Conservation (phyloP, 768 basidiomycete genomes). For the Pulveroboletus frians region DNA sequence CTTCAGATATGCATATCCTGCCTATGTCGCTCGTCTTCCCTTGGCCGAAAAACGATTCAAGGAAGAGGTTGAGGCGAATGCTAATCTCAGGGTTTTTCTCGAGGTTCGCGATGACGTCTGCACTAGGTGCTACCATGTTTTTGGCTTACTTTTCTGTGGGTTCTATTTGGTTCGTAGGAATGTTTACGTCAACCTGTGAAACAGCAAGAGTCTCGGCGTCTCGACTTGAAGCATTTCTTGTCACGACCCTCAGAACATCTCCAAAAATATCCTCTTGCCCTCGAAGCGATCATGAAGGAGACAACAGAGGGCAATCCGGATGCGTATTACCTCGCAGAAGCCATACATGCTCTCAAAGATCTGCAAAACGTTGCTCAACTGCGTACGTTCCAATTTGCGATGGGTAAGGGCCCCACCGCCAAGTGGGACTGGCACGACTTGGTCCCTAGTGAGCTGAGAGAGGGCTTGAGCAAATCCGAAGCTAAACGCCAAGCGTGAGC, state of each 20-base stretch:
- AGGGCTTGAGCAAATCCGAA: slow-evolving; percentile 64
- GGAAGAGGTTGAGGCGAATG: slow-evolving; percentile 78
- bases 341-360: slow-evolving; percentile 77
- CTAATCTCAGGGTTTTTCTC: slow-evolving; percentile 77
- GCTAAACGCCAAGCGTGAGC: slow-evolving; percentile 80
- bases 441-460: slow-evolving; percentile 61
- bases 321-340: slow-evolving; percentile 74
- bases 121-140: too few relatives aligned
- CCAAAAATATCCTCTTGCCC: slow-evolving; percentile 66
- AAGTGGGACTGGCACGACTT: slow-evolving; percentile 93
- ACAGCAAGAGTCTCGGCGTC: slow-evolving; percentile 51
- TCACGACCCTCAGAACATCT: slow-evolving; percentile 59
- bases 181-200: slow-evolving; percentile 42
- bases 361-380: slow-evolving; percentile 78
- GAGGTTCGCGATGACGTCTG: slow-evolving; percentile 49
- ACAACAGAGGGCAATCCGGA: slow-evolving; percentile 80
- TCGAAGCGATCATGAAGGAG: slow-evolving; percentile 83
- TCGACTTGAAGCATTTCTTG: slow-evolving; percentile 60
- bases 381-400: slow-evolving; percentile 85
- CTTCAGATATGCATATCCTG: slow-evolving; percentile 81
- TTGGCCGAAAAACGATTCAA: slow-evolving; percentile 82
- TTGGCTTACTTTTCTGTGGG: slow-evolving; percentile 2
- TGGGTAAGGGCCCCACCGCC: slow-evolving; percentile 72
- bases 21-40: slow-evolving; percentile 80
- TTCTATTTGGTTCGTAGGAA: slow-evolving; percentile 9